Evolutionary conservation across 139 green algal genomes (phyloP), one percentile per base, ranked within the genome.

Genomic region (Haematococcus lacustris): DNA sequence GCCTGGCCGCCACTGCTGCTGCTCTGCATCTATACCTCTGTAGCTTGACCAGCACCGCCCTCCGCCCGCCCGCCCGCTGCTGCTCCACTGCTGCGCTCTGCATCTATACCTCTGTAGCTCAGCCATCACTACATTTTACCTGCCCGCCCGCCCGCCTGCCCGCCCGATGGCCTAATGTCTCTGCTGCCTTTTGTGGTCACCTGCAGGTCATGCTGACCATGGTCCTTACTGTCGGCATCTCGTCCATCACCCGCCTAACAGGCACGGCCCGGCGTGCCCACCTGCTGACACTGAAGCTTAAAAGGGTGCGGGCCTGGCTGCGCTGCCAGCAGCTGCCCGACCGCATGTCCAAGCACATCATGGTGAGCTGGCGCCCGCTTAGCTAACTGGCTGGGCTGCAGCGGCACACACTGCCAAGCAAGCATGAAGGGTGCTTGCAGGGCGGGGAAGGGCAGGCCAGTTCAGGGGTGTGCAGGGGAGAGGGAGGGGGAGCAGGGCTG

Each of bases 161-260:
- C n/a, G n/a, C n/a, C n/a, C n/a, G n/a, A n/a, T n/a, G n/a, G n/a
- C n/a, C n/a, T n/a, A n/a, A n/a, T n/a, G n/a, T n/a, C n/a, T n/a
- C n/a, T n/a, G n/a, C n/a, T n/a, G n/a, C n/a, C n/a, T n/a, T n/a
- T n/a, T n/a, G n/a, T n/a, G n/a, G n/a, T n/a, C n/a, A n/a, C n/a
- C n/a, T n/a, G n/a, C n/a, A n/a, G 23, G 3, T 71, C 26, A 62
- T 60, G 39, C 39, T 71, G 40, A 71, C 66, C 32, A 39, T 71
- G 38, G 26, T 60, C 2, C 40, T 57, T 2, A 71, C 66, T 21
- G 41, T 71, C 3, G 66, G 40, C 38, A 40, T 61, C 28, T 28
- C 25, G 2, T 41, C 21, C 26, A 57, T 38, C 30, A 72, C 67
- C 43, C 21, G 32, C 7, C 30, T 61, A 40, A 32, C n/a, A n/a